Evolutionary conservation across 768 basidiomycete genomes (phyloP).

Genomic region (Postia placenta): DNA sequence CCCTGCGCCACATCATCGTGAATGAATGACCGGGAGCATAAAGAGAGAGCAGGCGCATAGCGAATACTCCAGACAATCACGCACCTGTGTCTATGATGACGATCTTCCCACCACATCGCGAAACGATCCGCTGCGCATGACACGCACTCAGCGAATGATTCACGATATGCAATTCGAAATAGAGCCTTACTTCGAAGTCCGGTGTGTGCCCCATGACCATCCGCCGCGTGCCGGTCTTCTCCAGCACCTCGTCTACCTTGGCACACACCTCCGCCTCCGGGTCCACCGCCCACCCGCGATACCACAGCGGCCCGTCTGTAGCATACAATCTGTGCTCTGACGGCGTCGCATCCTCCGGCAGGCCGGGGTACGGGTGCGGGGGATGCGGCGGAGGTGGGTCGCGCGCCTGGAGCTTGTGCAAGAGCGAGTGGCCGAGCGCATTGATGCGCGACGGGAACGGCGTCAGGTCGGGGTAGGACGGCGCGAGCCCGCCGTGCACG

Average conservation of each 20-base stretch:
- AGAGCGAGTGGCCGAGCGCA: slow-evolving; percentile 57
- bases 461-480: slow-evolving; percentile 63
- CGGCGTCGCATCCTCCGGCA: slow-evolving; percentile 58
- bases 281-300: slow-evolving; percentile 85
- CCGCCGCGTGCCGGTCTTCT: slow-evolving; percentile 73
- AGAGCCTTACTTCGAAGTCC: slow-evolving; percentile 55
- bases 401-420: slow-evolving; percentile 64
- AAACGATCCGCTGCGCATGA: slow-evolving; percentile 57
- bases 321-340: slow-evolving; percentile 69
- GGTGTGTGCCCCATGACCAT: slow-evolving; percentile 99
- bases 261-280: slow-evolving; percentile 63
- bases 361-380: slow-evolving; percentile 64
- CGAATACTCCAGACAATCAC: slow-evolving; percentile 3
- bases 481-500: slow-evolving; percentile 87
- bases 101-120: slow-evolving; percentile 85
- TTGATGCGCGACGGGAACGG: slow-evolving; percentile 89
- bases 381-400: slow-evolving; percentile 71
- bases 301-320: slow-evolving; percentile 88
- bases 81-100: slow-evolving; percentile 93
- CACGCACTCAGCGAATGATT: not conserved
- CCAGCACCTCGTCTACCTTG: slow-evolving; percentile 64
- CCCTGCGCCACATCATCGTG: too few relatives aligned
- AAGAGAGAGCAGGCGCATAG: not conserved
- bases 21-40: too few relatives aligned
- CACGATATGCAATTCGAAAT: not conserved